Percentiles rank a stretch among this genome's conserved stretches.
phyloP scores from a whole-genome alignment of 257 asterid species.

The Parsonsia alboflavescens region DNA sequence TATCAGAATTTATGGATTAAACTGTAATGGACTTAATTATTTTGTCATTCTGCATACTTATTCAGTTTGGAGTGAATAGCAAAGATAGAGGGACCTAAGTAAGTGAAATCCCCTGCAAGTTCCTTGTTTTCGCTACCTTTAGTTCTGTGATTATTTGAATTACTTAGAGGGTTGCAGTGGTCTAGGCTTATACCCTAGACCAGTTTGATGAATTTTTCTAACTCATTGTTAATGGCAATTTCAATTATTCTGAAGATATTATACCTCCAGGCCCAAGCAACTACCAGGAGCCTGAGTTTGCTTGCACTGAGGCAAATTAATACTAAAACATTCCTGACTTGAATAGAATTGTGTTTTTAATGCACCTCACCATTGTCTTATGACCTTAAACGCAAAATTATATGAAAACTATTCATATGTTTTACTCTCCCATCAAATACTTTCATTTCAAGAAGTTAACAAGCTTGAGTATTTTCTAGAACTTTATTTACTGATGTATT shows the following conservation, averaged over 20 bases:
- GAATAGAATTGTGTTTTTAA: neutral
- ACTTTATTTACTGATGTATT: neutral
- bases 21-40: neutral
- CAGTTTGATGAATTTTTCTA: neutral
- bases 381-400: neutral
- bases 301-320: neutral
- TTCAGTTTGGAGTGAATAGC: neutral
- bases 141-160: neutral
- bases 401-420: neutral
- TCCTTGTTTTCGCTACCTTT: neutral
- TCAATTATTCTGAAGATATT: neutral
- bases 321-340: neutral
- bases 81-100: neutral
- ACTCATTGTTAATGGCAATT: neutral
- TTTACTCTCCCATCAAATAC: neutral
- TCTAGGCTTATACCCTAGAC: neutral
- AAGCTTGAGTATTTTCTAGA: neutral
- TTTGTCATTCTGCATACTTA: neutral
- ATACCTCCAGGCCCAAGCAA: too few relatives aligned
- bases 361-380: neutral
- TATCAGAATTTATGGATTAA: neutral
- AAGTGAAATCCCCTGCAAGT: neutral
- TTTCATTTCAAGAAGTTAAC: neutral
- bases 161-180: neutral
- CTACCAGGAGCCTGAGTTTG: neutral